Base-by-base conservation (phyloP, 495 filamentous ascomycete genomes). In the Aspergillus hancockii region DNA sequence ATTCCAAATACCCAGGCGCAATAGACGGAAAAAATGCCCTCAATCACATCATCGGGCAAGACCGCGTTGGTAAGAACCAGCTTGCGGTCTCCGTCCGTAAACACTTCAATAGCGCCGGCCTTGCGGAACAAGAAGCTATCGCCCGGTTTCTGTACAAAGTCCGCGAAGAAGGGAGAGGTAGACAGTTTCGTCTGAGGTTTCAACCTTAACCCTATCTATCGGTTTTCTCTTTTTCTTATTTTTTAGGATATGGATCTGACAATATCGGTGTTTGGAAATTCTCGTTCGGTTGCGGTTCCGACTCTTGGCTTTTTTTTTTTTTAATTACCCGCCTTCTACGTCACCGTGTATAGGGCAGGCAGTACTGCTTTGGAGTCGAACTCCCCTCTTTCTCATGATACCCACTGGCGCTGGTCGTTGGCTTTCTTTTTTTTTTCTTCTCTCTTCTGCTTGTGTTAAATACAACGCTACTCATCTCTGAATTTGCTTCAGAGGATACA, bases 131-230 rank as follows among this genome's bases (percentile, higher is more conserved):
- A 62, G 93, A 97, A 65, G 88, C 91, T 32, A 89, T 96, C 55
- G 91, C 92, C 19, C 86, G 91, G 62, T 89, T 96, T 67, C 67
- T 94, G 50, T 95, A 97, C 75, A 93, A 90, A 61, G 88, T 92
- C 21, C 76, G 78, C n/a, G 77, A 80, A 60, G 78, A 79, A 52
- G 65, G 75, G 32, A 62, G 74, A 38, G 77, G 77, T 28, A 64
- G 74, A 23, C 72, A 77, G 51, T 80, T 80, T 30, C 68, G 78
- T 19, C 47, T 80, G 63, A 61, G 76, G 54, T 80, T 80, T 60
- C 75, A 78, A 63, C 76, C 76, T 21, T 80, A 67, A 59, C 16
- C 19, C 21, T 38, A 16, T 61, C 10, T 50, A 16, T 55, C 43
- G 52, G 22, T 49, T 38, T 43, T 60, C 49, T 53, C 23, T 23